Evolutionary conservation across 2,329 filamentous ascomycete species (phyloP), one percentile per base, ranked within the genome.

Genomic region (Epichloe brachyelytri): DNA sequence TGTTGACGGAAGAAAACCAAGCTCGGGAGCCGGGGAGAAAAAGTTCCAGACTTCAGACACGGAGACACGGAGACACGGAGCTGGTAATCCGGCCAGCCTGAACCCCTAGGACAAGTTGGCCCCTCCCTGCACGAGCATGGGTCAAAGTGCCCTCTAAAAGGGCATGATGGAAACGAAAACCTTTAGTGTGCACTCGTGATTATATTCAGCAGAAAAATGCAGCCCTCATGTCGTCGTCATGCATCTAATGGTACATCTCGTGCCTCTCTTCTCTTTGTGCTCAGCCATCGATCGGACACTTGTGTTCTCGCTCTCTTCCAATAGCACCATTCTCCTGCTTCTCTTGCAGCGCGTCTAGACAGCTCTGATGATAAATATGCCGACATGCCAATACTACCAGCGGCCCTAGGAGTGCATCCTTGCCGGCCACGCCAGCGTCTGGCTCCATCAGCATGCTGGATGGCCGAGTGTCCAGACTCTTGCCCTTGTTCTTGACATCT

Each of bases 341-440:
- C 36, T 73, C 74, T 58, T 80, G 78, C 57, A 84, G 65, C 53
- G 79, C 75, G 62, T 91, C 86, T 39, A 86, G 69, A 61, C 83
- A 89, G 26, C 69, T 72, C 62, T 81, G 75, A 67, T 87, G 83
- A 59, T 84, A 86, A 17, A 85, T 78, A 64, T 87, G 83, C 51
- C 83, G 74, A 63, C 83, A 87, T 20, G 82, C 83, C 59, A 87
- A 68, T 46, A 87, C 76, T 10, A 86, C 79, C 49, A 87, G 63
- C 43, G 80, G 75, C 8, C 81, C 84, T 17, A 84, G 72, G n/a
- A 76, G 68, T 46, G 75, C 76, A 54, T 77, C 65, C 54, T 61
- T 65, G 43, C 55, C 54, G 14, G 51, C 52, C 14, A 49, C 56
- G 8, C 39, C 54, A 33, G 55, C 57, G 10, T 58, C 58, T 57